Evolutionary conservation across 164 flowering plant genomes (phyloP).

Genomic region (Macadamia tetraphylla): DNA sequence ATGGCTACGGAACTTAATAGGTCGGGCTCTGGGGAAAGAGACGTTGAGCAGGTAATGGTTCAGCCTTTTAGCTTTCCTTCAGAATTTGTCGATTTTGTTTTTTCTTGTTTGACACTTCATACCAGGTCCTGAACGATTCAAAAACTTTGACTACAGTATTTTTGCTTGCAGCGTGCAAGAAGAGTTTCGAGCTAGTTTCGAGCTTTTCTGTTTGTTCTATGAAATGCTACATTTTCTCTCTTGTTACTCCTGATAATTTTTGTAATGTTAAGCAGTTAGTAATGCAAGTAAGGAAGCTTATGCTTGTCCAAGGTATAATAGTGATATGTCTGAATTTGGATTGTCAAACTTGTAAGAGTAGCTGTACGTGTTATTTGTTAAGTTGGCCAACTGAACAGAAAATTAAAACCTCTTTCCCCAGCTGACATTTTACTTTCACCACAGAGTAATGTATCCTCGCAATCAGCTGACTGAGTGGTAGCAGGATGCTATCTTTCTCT

Average conservation of each 20-base stretch:
- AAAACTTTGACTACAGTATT: not conserved
- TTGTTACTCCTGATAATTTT: not conserved
- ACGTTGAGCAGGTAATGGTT: slow-evolving; percentile 66
- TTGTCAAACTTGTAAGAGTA: not conserved
- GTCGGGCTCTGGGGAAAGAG: slow-evolving; percentile 67
- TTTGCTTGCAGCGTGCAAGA: not conserved
- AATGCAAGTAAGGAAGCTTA: too few relatives aligned
- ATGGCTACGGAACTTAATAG: slow-evolving; percentile 65
- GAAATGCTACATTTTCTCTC: not conserved
- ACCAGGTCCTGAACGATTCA: not conserved
- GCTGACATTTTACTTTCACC: too few relatives aligned
- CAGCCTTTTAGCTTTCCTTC: not conserved
- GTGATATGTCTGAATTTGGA: not conserved
- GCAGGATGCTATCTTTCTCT: not conserved
- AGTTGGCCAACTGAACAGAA: not conserved
- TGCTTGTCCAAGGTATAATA: too few relatives aligned
- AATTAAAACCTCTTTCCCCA: not conserved
- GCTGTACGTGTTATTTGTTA: not conserved
- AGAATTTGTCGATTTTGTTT: not conserved
- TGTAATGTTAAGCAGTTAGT: not conserved
- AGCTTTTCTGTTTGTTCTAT: not conserved
- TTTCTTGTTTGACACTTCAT: not conserved
- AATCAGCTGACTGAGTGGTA: not conserved
- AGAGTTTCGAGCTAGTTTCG: too few relatives aligned
- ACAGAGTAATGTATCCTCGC: too few relatives aligned